Base-by-base conservation (phyloP, 139 green algal species). In the Picochlorum sp. region DNA sequence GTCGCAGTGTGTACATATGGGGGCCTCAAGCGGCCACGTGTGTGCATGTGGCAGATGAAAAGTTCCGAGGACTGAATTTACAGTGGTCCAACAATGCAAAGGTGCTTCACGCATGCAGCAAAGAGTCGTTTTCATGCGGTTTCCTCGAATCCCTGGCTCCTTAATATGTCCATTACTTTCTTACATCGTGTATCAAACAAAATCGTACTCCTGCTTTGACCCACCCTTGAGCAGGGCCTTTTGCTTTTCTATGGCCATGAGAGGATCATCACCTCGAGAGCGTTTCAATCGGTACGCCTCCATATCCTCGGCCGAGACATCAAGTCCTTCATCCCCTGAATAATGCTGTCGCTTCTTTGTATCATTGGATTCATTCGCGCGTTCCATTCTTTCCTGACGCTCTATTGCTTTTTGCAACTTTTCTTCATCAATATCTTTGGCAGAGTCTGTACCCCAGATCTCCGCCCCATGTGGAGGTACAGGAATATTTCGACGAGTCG, bases 231-330 rank as follows among this genome's bases (percentile, higher is more conserved):
- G n/a, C 7, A 18, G 20, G 26, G 58, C 60, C 47, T 77, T 77
- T 14, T 49, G 31, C 20, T 44, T 50, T 38, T 65, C 20, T 8
- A 75, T 75, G 31, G 57, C 34, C 16, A 60, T 57, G 69, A 96
- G 85, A 14, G 91, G 90, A 70, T 97, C 90, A 24, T 92, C 86
- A 1, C 45, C 68, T 0, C 87, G 60, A 20, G 28, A 20, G 69
- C 77, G 82, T 45, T 80, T 87, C 45, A 96, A 61, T 23, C 90
- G 73, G 73, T 95, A 98, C 2, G 94, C 94, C 83, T 99, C 94
- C 94, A 99, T 98, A 57, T 98, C 93, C 78, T 98, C 93, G 1
- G 82, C 66, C 0, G 84, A 95, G 20, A 97, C 82, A 8, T 77
- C 64, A 37, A 77, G 71, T 4, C 76, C 70, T 31, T 69, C 67